Base-by-base conservation (phyloP, 805 yeast species). In the Lipomyces orientalis region DNA sequence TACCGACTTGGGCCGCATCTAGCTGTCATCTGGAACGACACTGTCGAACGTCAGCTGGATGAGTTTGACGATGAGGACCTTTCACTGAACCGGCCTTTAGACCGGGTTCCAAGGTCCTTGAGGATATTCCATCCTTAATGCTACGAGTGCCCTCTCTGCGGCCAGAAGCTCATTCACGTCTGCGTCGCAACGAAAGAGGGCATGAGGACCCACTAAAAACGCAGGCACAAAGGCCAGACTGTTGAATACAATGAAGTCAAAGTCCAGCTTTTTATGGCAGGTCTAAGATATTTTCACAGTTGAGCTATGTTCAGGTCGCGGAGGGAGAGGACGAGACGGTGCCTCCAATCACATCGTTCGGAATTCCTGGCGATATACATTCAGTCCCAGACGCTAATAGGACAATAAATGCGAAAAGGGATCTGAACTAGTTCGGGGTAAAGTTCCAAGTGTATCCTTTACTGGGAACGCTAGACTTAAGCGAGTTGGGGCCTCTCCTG, bases 41-140 rank as follows among this genome's bases (percentile, higher is more conserved):
- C 12, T 16, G 14, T 46, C 9, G n/a, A 46, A 14, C 14, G 6
- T 14, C 8, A 46, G 52, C n/a, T 46, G 6, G 52, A 46, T 46
- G 52, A 46, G n/a, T 46, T 25, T 46, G 52, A 46, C 12, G 52
- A 46, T 46, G 52, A 46, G 52, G 52, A 46, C n/a, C 52, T 1
- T 46, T 46, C 12, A 46, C 8, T 46, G 14, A 8, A 7, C 52
- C 52, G 7, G 52, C 4, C 1, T 46, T 46, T 46, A 1, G 52
- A 46, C 52, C 52, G 25, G 52, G 52, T 1, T 46, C n/a, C 7
- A 14, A 8, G 1, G 22, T 25, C 8, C 52, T 46, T 19, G 14
- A 46, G n/a, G 52, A 14, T 19, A 46, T 34, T 34, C 37, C 37
- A 8, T 33, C 8, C 35, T 5, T 33, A 8, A 33, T 33, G 35